Base-by-base conservation (phyloP, 768 basidiomycete genomes). In the Trametopsis cervina region DNA sequence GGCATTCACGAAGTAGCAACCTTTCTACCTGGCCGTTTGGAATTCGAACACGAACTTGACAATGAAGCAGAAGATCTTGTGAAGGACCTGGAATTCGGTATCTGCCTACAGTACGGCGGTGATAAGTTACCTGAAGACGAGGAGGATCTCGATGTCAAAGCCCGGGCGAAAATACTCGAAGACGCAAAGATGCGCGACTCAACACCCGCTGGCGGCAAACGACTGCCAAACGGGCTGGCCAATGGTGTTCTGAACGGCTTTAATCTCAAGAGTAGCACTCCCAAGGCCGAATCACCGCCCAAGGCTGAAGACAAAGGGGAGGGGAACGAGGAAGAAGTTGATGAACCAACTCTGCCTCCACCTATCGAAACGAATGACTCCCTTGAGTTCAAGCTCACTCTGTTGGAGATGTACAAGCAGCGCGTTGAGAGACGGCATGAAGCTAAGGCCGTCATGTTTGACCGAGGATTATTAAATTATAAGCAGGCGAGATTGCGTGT, bases 21-120 rank as follows among this genome's bases (percentile, higher is more conserved):
- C 0, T 98, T 85, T 68, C 84, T 99, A 61, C 95, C 95, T 7
- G 95, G 95, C 13, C 83, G 95, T n/a, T 75, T 99, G 27, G 95
- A 99, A 65, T 99, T 99, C 62, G 95, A 99, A 61, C 93, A 94
- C 57, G 95, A 99, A 65, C 69, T 91, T 4, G 94, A 97, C 60
- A 96, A 99, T 63, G 95, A 99, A 44, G 95, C 95, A 0, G 95
- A 99, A 62, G 85, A 94, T 58, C 67, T 90, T 2, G 85, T 97
- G 54, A 98, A 97, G 66, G 92, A 97, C 61, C 73, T 99, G 54
- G 94, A 98, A 62, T 97, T 97, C 57, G 95, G 90, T 1, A 69
- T 93, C n/a, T 90, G 90, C 51, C 71, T 78, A 18, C 77, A 81
- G 25, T 95, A 80, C 61, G 93, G 87, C 1, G 96, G 95, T 2